These are phyloP conservation scores for Fusarium aywerte DNA, from an alignment of 2,329 filamentous ascomycete genomes.

Conservation along the genomic window DNA sequence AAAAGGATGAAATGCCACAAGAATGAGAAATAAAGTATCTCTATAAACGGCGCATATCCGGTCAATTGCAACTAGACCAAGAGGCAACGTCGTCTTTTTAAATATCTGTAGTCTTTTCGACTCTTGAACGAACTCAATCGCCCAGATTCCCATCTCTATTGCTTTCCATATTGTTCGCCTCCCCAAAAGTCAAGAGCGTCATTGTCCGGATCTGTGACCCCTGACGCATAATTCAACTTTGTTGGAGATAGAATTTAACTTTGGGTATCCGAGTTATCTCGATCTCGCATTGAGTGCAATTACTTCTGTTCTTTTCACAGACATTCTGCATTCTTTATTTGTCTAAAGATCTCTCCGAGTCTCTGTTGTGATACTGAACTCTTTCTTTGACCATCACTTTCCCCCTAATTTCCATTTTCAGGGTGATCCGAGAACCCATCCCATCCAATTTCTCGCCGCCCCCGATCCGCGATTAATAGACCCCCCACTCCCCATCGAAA, in stretches of 20 bases:
- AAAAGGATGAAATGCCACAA: slow-evolving; percentile 9
- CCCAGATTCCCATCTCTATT: slow-evolving; percentile 11
- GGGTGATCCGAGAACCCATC: slow-evolving; percentile 20
- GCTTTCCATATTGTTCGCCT: background rate
- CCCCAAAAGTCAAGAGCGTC: slow-evolving; percentile 31
- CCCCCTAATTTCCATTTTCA: slow-evolving; percentile 23
- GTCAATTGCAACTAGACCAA: slow-evolving; percentile 25
- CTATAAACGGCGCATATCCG: slow-evolving; percentile 37
- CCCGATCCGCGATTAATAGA: slow-evolving; percentile 35
- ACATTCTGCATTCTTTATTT: background rate
- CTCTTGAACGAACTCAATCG: slow-evolving; percentile 18
- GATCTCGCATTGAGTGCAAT: slow-evolving; percentile 3
- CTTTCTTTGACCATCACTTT: slow-evolving; percentile 3
- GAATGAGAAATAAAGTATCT: slow-evolving; percentile 10
- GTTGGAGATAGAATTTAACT: background rate
- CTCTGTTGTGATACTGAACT: background rate
- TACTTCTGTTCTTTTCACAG: background rate
- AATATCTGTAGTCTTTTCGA: slow-evolving; percentile 5
- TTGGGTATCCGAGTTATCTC: background rate
- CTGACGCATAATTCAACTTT: slow-evolving; percentile 8
- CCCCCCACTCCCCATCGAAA: slow-evolving; percentile 37
- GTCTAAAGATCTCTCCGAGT: background rate
- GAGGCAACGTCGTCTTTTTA: slow-evolving; percentile 7
- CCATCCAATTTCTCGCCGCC: slow-evolving; percentile 41
- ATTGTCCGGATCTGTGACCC: slow-evolving; percentile 37